Base-by-base conservation (phyloP, 176 grass and related monocot genomes). In the Oryza rufipogon region DNA sequence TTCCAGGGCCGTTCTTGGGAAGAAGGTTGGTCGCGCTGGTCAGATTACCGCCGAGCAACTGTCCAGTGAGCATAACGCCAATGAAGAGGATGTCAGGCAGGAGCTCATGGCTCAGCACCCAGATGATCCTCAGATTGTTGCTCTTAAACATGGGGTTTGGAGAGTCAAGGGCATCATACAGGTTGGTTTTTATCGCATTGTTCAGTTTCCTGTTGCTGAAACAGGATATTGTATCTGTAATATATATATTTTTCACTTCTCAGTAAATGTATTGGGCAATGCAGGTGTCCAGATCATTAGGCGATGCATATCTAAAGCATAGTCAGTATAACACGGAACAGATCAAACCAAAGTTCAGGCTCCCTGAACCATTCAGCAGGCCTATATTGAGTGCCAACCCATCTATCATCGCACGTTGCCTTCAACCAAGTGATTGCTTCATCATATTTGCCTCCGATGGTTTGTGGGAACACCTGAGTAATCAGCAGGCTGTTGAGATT, bases 391-490 rank as follows among this genome's bases (percentile, higher is more conserved):
- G 80, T 17, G 88, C 91, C 13, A 79, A 89, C 58, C 93, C 96
- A 44, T 87, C 89, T 30, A 92, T 99, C 79, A 70, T 92, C 52
- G 88, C 88, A 22, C 93, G 26, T 73, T 78, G 48, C 83, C 90
- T 99, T 83, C 81, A 96, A 73, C 91, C 89, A 54, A 91, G 68
- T 51, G 93, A 96, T 41, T 82, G 87, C 76, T 99, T 99, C 86
- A 58, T 99, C 77, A 94, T 96, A 86, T 92, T 99, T 56, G 96
- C 96, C 2, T 99, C 93, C 26, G 96, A 99, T 87, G 96, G 96
- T 51, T 71, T 99, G 52, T 99, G 93, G 96, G 93, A 99, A 70
- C 96, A 99, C 52, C 65, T 99, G 38, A 94, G 52, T 81, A 95
- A 96, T 85, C 90, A 99, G 84, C 74, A 94, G 47, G 96, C 93